These are phyloP conservation scores for Phytophthora multivora DNA, from an alignment of 352 stramenopile species.

Conservation along the genomic window DNA sequence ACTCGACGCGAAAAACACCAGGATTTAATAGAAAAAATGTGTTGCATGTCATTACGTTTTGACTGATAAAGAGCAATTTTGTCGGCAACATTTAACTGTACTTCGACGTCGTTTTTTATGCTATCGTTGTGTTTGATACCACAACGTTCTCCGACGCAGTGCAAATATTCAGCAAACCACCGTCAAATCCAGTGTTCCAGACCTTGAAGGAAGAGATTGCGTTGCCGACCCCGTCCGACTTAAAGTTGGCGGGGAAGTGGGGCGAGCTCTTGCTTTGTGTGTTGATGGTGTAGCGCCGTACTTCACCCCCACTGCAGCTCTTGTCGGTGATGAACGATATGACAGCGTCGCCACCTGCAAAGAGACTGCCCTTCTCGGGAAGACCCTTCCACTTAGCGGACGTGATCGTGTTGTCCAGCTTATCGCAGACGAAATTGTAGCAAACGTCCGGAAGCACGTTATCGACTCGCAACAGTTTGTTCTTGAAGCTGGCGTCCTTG, in stretches of 20 bases:
- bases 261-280: conserved; percentile 1
- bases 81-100: no score
- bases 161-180: conserved; percentile 1
- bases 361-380: conserved; percentile 2
- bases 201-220: conserved; percentile 14
- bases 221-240: conserved; percentile 3
- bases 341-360: not conserved
- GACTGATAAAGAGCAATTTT: no score
- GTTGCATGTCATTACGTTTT: no score
- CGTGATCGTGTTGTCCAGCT: conserved; percentile 12
- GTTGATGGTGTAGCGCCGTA: conserved; percentile 3
- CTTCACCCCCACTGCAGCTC: conserved; percentile 3
- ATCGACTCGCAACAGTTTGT: conserved; percentile 6
- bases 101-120: not conserved
- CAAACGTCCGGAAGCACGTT: conserved; percentile 10
- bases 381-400: conserved; percentile 17
- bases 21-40: no score
- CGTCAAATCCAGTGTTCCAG: conserved; percentile 2
- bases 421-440: conserved; percentile 17
- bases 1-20: no score
- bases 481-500: conserved; percentile 14
- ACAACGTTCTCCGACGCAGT: not conserved
- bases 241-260: conserved; percentile 11
- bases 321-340: conserved; percentile 14
- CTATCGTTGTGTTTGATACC: not conserved